phyloP scores from a whole-genome alignment of 495 filamentous ascomycete genomes.

The Lophiotrema nucula region DNA sequence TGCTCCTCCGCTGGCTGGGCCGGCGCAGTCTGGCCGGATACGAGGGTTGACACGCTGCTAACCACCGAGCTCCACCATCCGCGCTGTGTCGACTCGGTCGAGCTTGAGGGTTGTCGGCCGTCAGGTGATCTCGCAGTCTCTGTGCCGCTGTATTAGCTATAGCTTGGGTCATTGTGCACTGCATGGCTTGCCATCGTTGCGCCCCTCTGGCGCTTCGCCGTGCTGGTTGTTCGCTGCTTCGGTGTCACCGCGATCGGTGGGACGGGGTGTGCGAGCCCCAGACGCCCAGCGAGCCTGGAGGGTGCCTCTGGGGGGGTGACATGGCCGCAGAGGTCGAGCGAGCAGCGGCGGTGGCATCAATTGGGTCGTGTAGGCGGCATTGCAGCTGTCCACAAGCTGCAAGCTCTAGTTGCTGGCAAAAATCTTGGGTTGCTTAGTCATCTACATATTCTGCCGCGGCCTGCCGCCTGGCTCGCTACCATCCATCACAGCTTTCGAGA shows the following conservation, averaged over 20 bases:
- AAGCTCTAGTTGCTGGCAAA: background rate
- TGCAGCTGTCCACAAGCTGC: conserved; percentile 22
- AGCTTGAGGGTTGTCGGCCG: background rate
- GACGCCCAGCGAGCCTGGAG: conserved; percentile 21
- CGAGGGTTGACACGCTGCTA: background rate
- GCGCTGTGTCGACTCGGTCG: background rate
- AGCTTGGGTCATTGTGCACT: no score
- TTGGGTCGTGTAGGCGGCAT: conserved; percentile 21
- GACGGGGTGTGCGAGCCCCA: conserved; percentile 2
- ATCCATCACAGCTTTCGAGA: background rate
- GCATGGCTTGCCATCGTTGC: no score
- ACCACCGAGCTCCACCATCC: background rate
- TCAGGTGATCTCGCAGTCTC: no score
- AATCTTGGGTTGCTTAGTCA: conserved; percentile 10
- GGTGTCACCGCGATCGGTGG: no score
- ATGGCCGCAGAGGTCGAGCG: conserved; percentile 41
- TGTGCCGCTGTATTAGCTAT: no score
- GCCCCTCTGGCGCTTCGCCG: no score
- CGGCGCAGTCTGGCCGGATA: no score
- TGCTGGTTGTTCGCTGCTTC: no score
- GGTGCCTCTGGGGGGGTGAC: conserved; percentile 36
- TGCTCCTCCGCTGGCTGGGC: no score
- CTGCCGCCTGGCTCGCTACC: background rate
- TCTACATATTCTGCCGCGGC: conserved; percentile 1
- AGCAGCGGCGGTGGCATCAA: conserved; percentile 46